These are phyloP conservation scores for Beta vulgaris DNA, from an alignment of 148 eudicot genomes.

Conservation along the genomic window DNA sequence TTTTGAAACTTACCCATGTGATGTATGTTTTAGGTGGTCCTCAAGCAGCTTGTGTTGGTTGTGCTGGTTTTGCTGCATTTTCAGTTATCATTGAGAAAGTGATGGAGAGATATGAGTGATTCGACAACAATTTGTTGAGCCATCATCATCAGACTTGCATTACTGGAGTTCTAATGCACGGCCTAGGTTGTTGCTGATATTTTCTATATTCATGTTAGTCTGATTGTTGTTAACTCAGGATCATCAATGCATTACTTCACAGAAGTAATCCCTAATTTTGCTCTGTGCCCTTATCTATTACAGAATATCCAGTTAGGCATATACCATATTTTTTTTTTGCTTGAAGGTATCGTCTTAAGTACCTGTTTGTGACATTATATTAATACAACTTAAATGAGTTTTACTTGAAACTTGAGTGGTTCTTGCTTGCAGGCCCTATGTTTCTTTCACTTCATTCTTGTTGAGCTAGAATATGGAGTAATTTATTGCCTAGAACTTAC, in stretches of 20 bases:
- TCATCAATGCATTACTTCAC: neutral
- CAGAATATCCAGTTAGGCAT: neutral
- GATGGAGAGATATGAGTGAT: conserved; percentile 64
- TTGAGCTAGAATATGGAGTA: too few relatives aligned
- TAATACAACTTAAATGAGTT: neutral
- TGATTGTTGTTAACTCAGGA: conserved; percentile 9
- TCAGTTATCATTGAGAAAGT: conserved; percentile 81
- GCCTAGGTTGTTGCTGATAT: conserved; percentile 14
- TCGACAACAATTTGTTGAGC: neutral
- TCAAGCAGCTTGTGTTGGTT: conserved; percentile 83
- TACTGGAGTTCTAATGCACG: neutral
- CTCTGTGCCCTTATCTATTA: too few relatives aligned
- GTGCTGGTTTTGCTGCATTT: conserved; percentile 95
- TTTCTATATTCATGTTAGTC: conserved; percentile 5
- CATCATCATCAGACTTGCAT: conserved; percentile 4
- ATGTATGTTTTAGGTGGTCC: conserved; percentile 66
- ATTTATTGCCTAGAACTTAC: too few relatives aligned
- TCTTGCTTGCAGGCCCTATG: neutral
- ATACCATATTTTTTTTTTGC: neutral
- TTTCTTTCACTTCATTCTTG: too few relatives aligned
- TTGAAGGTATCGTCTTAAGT: neutral
- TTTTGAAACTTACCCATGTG: neutral
- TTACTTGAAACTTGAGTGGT: neutral
- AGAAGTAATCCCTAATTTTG: neutral
- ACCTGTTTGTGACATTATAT: neutral